phyloP scores from a whole-genome alignment of 495 filamentous ascomycete genomes.

The Elaphomyces granulatus region DNA sequence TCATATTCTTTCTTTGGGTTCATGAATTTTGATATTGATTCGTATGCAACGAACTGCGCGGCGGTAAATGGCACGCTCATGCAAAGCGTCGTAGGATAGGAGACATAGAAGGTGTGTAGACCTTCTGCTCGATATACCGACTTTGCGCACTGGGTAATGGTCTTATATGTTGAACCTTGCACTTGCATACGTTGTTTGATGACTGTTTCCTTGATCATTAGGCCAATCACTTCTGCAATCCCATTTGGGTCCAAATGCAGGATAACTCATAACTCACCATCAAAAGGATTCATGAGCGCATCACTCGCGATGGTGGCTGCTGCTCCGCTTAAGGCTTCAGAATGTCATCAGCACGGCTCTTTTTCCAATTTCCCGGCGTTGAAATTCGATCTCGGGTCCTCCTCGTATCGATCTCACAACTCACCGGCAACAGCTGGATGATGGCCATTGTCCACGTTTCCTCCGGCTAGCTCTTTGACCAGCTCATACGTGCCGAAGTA shows the following conservation, averaged over 20 bases:
- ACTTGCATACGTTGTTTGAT: slow-evolving; percentile 99
- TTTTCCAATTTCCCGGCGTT: not conserved
- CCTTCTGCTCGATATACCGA: slow-evolving; percentile 81
- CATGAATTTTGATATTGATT: slow-evolving; percentile 86
- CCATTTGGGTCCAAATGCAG: too few species aligned
- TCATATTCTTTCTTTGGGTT: slow-evolving; percentile 78
- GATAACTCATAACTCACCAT: slow-evolving; percentile 46
- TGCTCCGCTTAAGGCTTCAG: slow-evolving; percentile 72
- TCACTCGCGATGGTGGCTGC: slow-evolving; percentile 93
- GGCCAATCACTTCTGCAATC: slow-evolving; percentile 1
- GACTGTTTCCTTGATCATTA: slow-evolving; percentile 38
- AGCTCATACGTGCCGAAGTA: slow-evolving; percentile 98
- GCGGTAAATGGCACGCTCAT: slow-evolving; percentile 99
- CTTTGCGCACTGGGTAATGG: slow-evolving; percentile 68
- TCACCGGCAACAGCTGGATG: slow-evolving; percentile 86
- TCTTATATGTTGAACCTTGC: slow-evolving; percentile 81
- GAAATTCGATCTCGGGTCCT: slow-evolving; percentile 2
- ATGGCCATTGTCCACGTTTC: slow-evolving; percentile 75
- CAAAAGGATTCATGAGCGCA: slow-evolving; percentile 98
- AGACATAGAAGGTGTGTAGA: slow-evolving; percentile 88
- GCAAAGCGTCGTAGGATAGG: slow-evolving; percentile 92
- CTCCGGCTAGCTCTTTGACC: slow-evolving; percentile 90
- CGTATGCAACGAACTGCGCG: slow-evolving; percentile 91
- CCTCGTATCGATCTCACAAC: slow-evolving; percentile 11
- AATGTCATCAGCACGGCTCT: slow-evolving; percentile 4